Conservation (phyloP, 2,329 filamentous ascomycete species). For the Neofusicoccum sp. region DNA sequence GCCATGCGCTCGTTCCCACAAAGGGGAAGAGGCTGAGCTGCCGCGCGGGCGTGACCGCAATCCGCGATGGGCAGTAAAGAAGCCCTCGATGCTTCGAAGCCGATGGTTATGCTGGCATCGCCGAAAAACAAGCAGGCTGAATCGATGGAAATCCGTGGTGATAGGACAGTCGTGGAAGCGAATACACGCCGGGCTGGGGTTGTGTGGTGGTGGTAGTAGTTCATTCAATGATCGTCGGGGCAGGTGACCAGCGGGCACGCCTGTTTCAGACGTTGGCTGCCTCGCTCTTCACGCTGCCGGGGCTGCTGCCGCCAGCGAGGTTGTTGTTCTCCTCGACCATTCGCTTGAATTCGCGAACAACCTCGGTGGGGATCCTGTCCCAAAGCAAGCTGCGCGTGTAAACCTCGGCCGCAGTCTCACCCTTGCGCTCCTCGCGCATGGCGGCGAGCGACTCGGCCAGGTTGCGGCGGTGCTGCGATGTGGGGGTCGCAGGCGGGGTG, state of each 20-base stretch:
- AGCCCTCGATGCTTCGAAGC: slow-evolving; percentile 9
- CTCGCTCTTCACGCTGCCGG: slow-evolving; percentile 33
- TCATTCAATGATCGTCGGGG: slow-evolving; percentile 12
- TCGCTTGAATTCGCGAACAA: slow-evolving; percentile 87
- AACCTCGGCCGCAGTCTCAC: slow-evolving; percentile 74
- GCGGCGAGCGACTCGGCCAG: slow-evolving; percentile 76
- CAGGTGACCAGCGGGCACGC: slow-evolving; percentile 8
- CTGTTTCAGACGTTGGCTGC: slow-evolving; percentile 26
- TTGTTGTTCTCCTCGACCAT: slow-evolving; percentile 74
- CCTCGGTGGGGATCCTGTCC: slow-evolving; percentile 89
- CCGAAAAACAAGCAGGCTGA: slow-evolving; percentile 14
- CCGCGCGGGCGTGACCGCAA: slow-evolving; percentile 1
- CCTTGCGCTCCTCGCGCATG: slow-evolving; percentile 71
- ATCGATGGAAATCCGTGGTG: slow-evolving; percentile 8
- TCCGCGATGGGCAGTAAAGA: slow-evolving; percentile 1
- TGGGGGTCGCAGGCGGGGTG: slow-evolving; percentile 36
- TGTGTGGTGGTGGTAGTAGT: slow-evolving; percentile 10
- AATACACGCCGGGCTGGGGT: slow-evolving; percentile 14
- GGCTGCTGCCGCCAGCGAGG: slow-evolving; percentile 29
- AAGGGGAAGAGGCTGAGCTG: neutral
- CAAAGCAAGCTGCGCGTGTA: slow-evolving; percentile 90
- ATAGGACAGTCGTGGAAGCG: slow-evolving; percentile 13
- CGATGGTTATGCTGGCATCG: neutral
- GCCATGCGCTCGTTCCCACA: slow-evolving; percentile 6
- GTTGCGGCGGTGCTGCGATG: slow-evolving; percentile 61